These are phyloP conservation scores for Podaxis pistillaris DNA, from an alignment of 768 basidiomycete genomes.

Conservation along the genomic window DNA sequence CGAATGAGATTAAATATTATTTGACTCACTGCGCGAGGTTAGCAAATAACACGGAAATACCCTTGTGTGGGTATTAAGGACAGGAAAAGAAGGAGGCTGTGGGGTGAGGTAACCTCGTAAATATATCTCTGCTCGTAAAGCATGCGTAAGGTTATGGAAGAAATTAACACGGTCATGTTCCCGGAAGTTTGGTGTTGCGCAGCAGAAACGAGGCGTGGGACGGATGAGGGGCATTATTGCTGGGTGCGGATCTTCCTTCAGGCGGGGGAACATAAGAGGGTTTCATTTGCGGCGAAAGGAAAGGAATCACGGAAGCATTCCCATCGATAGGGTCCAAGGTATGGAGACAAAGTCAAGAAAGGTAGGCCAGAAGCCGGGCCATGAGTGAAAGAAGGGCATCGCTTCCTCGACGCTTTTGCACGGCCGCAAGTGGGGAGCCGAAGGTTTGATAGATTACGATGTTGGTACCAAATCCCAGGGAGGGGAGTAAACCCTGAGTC, in stretches of 20 bases:
- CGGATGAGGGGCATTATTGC: background rate
- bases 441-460: conserved; percentile 8
- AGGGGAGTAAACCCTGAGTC: conserved; percentile 7
- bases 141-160: background rate
- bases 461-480: conserved; percentile 1
- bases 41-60: background rate
- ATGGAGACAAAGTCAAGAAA: background rate
- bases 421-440: background rate
- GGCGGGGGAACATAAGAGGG: background rate
- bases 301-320: background rate
- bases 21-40: background rate
- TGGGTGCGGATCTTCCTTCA: background rate
- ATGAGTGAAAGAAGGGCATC: background rate
- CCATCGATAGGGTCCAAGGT: background rate
- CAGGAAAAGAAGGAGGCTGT: background rate
- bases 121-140: background rate
- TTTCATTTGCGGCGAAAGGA: background rate
- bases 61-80: background rate
- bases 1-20: background rate
- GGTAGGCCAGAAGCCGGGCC: background rate
- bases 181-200: background rate
- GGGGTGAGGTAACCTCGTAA: background rate
- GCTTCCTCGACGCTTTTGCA: background rate
- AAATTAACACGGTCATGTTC: background rate
- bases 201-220: background rate